Evolutionary conservation across 257 asterid genomes (phyloP).

Genomic region (Oldenlandia corymbosa): DNA sequence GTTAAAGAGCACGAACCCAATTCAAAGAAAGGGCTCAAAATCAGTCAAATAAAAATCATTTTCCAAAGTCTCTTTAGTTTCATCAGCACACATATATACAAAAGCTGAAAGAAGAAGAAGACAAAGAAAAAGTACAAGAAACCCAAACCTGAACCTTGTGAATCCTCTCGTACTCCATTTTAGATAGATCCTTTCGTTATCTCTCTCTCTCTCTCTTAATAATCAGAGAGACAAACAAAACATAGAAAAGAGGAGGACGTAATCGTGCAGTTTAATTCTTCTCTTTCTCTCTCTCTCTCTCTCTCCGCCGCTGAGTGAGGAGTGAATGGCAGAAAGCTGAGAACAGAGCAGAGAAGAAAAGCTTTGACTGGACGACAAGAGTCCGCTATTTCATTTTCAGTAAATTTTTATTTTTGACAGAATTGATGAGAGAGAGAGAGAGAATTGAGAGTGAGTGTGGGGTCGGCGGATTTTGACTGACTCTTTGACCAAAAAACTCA

Average conservation of each 20-base stretch:
- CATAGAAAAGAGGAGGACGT: not conserved
- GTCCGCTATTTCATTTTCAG: constrained; percentile 5
- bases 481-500: constrained; percentile 54
- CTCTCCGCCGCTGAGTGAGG: not conserved
- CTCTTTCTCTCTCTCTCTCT: constrained; percentile 7
- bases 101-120: not conserved
- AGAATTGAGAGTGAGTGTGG: too few relatives aligned
- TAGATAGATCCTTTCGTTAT: constrained; percentile 36
- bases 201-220: too few relatives aligned
- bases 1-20: not conserved
- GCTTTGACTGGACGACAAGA: too few relatives aligned
- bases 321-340: not conserved
- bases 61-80: not conserved
- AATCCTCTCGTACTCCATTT: constrained; percentile 98
- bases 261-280: not conserved
- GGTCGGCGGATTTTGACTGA: constrained; percentile 41
- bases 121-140: not conserved
- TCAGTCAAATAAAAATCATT: constrained; percentile 4
- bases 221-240: too few relatives aligned
- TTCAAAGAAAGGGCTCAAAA: not conserved
- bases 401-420: not conserved
- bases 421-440: too few relatives aligned
- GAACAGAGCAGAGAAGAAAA: too few relatives aligned
- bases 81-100: not conserved
- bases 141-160: constrained; percentile 74